phyloP scores from a whole-genome alignment of 345 rosid genomes.

The Bretschneidera sinensis region DNA sequence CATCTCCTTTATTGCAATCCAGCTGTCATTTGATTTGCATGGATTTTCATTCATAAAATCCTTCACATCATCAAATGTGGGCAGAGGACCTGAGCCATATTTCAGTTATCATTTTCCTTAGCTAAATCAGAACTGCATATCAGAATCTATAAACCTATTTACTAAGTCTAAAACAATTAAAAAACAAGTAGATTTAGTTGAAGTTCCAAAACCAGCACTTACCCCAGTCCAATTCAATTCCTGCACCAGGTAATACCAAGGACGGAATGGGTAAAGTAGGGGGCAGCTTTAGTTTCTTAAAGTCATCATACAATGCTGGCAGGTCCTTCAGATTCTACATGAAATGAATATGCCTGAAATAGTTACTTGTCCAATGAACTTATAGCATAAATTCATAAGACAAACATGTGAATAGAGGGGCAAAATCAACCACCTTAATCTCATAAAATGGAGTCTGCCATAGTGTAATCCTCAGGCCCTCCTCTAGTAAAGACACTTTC shows the following conservation, averaged over 20 bases:
- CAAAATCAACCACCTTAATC: conserved; percentile 39
- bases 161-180: conserved; percentile 5
- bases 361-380: conserved; percentile 6
- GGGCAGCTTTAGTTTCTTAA: conserved; percentile 43
- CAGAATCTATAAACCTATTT: conserved; percentile 12
- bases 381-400: conserved; percentile 1
- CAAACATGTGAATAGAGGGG: neutral
- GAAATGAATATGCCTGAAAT: conserved; percentile 9
- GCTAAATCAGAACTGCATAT: conserved; percentile 19
- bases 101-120: conserved; percentile 28
- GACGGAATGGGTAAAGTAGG: conserved; percentile 36
- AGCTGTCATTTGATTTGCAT: conserved; percentile 33
- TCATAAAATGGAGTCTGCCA: conserved; percentile 80
- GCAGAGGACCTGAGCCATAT: conserved; percentile 64
- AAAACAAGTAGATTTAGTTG: neutral
- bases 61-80: conserved; percentile 58
- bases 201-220: conserved; percentile 18
- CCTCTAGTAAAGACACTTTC: conserved; percentile 22
- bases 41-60: conserved; percentile 41
- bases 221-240: conserved; percentile 69
- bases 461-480: conserved; percentile 23
- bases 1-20: conserved; percentile 43
- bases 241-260: conserved; percentile 29
- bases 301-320: conserved; percentile 57
- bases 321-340: conserved; percentile 45